Base-by-base conservation (phyloP, 2,329 filamentous ascomycete species). In the Botryotinia convoluta region DNA sequence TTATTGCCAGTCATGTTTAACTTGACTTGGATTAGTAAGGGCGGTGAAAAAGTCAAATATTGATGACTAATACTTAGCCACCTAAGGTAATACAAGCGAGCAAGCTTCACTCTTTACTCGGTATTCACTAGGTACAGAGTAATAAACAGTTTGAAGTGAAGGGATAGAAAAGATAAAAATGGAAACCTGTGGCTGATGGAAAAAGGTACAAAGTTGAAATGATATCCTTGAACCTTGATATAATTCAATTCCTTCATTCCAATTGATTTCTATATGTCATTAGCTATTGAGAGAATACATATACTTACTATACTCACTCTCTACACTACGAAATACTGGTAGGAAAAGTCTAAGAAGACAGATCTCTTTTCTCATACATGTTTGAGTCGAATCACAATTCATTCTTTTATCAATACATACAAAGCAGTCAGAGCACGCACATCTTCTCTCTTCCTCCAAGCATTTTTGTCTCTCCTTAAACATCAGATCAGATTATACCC, bases 1-100 rank as follows among this genome's bases (percentile, higher is more conserved):
- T 68, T 71, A 71, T 65, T 71, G 69, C 69, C 69, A 54, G 44
- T 22, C 29, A n/a, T 14, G 26, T 39, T 54, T 54, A 68, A n/a
- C 69, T 42, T 9, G 4, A 42, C 29, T 2, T 2, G 14, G 14
- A 18, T 37, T 51, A 51, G 45, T 32, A 22, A 65, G 42, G 22
- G 69, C 69, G 69, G 69, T 71, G 32, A 65, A n/a, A n/a, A n/a
- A n/a, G n/a, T n/a, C n/a, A n/a, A n/a, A n/a, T 0, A 0, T 20
- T 7, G 35, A 42, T 60, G 67, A 44, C 16, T 39, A 51, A 29
- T 39, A 8, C 3, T 5, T 29, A 26, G 45, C 45, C 45, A 26
- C 20, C 42, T 20, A 20, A 20, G 42, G 16, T 5, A 45, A 20
- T 18, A 44, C 16, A 20, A 20, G 42, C 16, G 42, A 45, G 44